Percentiles rank a stretch among this genome's conserved stretches.
phyloP scores from a whole-genome alignment of 306 rosid genomes.

The Vigna mungo region DNA sequence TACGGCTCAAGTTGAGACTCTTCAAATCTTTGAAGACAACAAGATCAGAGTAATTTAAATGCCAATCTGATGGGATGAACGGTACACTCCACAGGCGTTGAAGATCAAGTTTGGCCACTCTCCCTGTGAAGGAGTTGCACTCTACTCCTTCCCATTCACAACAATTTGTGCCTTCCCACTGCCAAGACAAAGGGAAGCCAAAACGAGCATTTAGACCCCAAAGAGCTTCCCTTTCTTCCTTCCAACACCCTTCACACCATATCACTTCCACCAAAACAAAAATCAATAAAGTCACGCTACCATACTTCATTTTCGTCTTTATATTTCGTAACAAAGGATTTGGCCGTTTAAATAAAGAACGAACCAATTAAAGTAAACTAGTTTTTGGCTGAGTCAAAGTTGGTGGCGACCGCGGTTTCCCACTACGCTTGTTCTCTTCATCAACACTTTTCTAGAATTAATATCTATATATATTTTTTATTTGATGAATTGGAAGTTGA shows the following conservation, averaged over 20 bases:
- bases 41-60: conserved; percentile 29
- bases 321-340: background rate
- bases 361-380: background rate
- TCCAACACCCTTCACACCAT: conserved; percentile 38
- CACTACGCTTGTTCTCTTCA: background rate
- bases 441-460: background rate
- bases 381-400: background rate
- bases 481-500: too few species aligned
- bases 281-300: background rate
- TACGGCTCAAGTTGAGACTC: background rate
- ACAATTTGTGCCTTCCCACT: background rate
- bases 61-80: background rate
- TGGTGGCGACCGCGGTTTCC: background rate
- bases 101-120: conserved; percentile 8
- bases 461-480: too few species aligned
- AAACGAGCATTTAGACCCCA: background rate
- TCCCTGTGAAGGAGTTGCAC: conserved; percentile 23
- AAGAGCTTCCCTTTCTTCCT: conserved; percentile 36
- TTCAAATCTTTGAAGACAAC: too few species aligned
- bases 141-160: conserved; percentile 30
- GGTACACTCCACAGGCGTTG: too few species aligned
- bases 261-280: background rate
- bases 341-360: background rate
- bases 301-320: background rate
- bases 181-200: background rate